Percentiles rank a stretch among this genome's conserved stretches.
These are phyloP conservation scores for Inosperma sp. DNA, from an alignment of 768 basidiomycete species.

Conservation along the genomic window DNA sequence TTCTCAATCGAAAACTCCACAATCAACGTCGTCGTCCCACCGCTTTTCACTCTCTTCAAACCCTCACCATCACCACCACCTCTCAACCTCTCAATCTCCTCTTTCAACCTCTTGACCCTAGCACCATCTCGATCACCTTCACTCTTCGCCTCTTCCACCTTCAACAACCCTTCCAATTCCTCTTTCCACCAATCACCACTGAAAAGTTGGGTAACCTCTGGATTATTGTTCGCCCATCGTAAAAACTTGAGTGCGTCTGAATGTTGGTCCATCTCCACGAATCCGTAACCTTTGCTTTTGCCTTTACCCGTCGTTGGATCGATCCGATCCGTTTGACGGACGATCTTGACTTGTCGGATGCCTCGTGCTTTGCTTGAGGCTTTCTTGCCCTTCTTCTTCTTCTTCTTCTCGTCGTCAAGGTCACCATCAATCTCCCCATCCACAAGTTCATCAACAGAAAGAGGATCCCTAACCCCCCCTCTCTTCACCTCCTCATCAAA, in stretches of 20 bases:
- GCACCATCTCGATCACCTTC: slow-evolving; percentile 50
- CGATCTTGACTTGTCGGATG: slow-evolving; percentile 85
- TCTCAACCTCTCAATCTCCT: slow-evolving; percentile 42
- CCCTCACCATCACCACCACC: slow-evolving; percentile 34
- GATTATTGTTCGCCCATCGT: slow-evolving; percentile 93
- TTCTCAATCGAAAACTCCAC: slow-evolving; percentile 99
- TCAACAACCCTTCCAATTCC: slow-evolving; percentile 58
- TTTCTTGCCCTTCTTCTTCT: no score
- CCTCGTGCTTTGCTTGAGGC: slow-evolving; percentile 28
- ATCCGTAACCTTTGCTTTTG: no score
- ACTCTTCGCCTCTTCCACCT: slow-evolving; percentile 56
- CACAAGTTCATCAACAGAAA: slow-evolving; percentile 69
- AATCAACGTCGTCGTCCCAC: slow-evolving; percentile 60
- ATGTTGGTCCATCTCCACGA: slow-evolving; percentile 85
- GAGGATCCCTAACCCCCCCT: slow-evolving; percentile 48
- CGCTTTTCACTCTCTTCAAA: slow-evolving; percentile 35
- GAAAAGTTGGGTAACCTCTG: slow-evolving; percentile 58
- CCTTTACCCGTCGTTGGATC: no score
- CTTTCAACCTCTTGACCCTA: slow-evolving; percentile 53
- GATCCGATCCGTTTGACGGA: no score
- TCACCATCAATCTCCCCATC: slow-evolving; percentile 37
- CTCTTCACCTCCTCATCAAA: slow-evolving; percentile 81
- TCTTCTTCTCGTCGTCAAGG: no score
- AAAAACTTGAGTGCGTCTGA: slow-evolving; percentile 87
- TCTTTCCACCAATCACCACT: slow-evolving; percentile 88